Evolutionary conservation across 2,329 filamentous ascomycete species (phyloP).

Genomic region (Rhytidhysteron rufulum): DNA sequence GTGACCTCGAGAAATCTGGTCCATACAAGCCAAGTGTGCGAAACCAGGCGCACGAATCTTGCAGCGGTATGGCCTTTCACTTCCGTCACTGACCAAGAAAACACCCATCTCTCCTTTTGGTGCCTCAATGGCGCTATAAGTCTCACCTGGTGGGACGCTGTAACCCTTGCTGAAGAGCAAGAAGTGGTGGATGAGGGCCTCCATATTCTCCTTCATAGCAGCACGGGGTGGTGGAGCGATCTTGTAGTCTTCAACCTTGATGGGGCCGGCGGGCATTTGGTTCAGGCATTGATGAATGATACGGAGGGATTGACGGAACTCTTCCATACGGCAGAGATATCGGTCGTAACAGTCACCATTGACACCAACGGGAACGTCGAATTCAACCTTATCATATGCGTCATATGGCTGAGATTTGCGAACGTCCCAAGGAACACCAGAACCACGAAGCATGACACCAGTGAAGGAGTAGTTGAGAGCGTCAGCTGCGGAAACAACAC

Average conservation of each 20-base stretch:
- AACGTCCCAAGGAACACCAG: slow-evolving; percentile 92
- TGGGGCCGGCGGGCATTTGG: slow-evolving; percentile 93
- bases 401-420: slow-evolving; percentile 97
- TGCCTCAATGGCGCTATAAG: slow-evolving; percentile 97
- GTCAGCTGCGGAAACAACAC: slow-evolving; percentile 85
- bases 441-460: slow-evolving; percentile 96
- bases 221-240: slow-evolving; percentile 89
- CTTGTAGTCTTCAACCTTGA: slow-evolving; percentile 99
- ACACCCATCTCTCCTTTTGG: slow-evolving; percentile 99
- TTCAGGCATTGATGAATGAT: slow-evolving; percentile 99
- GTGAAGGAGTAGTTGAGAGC: slow-evolving; percentile 97
- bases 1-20: slow-evolving; percentile 89
- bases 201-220: slow-evolving; percentile 99
- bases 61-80: slow-evolving; percentile 93
- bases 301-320: slow-evolving; percentile 95
- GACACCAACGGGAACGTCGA: slow-evolving; percentile 92
- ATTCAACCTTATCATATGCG: slow-evolving; percentile 96
- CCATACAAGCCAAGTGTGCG: slow-evolving; percentile 89
- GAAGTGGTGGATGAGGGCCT: slow-evolving; percentile 98
- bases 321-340: slow-evolving; percentile 98
- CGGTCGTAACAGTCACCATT: slow-evolving; percentile 99
- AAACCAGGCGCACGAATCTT: slow-evolving; percentile 97
- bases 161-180: slow-evolving; percentile 98
- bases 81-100: slow-evolving; percentile 91
- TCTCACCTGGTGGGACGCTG: slow-evolving; percentile 93